Conservation (phyloP, 257 asterid genomes). For the Solanum bulbocastanum region DNA sequence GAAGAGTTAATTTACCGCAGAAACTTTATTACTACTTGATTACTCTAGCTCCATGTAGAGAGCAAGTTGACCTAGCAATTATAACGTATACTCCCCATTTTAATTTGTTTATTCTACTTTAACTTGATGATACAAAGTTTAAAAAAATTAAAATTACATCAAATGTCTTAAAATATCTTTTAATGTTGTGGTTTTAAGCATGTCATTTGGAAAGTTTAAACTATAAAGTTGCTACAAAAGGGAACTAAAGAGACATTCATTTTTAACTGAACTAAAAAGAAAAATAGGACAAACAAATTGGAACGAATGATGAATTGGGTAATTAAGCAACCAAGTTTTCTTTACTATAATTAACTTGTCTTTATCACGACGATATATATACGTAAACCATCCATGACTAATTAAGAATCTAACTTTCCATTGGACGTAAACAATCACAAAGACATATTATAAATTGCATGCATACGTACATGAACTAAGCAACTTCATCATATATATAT, state of each 20-base stretch:
- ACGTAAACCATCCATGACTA: not conserved
- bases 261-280: no score
- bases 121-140: no score
- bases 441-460: not conserved
- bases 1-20: not conserved
- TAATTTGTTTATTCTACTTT: no score
- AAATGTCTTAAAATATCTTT: no score
- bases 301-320: no score
- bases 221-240: not conserved
- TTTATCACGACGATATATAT: not conserved
- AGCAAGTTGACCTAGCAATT: not conserved
- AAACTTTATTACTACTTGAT: not conserved
- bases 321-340: not conserved
- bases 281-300: not conserved
- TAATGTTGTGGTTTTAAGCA: no score
- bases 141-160: no score
- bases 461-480: not conserved
- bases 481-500: not conserved
- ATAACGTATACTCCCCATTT: not conserved
- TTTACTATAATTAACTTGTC: not conserved
- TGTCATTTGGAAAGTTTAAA: no score
- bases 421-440: not conserved
- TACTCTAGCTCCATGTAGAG: not conserved
- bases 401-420: not conserved
- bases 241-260: not conserved